phyloP scores from a whole-genome alignment of 768 basidiomycete species.

The Suillus fuscotomentosus region DNA sequence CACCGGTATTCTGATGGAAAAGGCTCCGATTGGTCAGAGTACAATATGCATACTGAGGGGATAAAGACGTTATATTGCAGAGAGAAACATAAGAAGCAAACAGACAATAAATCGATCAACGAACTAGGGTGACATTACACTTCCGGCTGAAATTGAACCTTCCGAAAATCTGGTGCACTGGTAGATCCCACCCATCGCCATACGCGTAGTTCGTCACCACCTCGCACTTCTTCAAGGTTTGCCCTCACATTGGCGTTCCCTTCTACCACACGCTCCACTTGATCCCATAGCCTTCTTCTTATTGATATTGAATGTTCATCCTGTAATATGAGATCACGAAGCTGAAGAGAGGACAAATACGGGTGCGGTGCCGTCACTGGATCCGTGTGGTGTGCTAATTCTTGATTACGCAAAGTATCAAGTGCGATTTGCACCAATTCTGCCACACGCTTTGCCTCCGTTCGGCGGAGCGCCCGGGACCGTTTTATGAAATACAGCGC shows the following conservation, averaged over 20 bases:
- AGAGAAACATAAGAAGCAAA: background rate
- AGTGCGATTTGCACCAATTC: conserved; percentile 78
- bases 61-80: background rate
- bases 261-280: conserved; percentile 84
- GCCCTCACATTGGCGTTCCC: conserved; percentile 88
- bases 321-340: conserved; percentile 83
- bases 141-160: conserved; percentile 25
- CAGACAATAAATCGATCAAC: conserved; percentile 1
- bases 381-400: conserved; percentile 78
- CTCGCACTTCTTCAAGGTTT: conserved; percentile 77
- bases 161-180: conserved; percentile 32
- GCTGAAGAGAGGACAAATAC: conserved; percentile 81
- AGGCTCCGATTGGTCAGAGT: background rate
- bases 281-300: conserved; percentile 72
- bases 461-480: conserved; percentile 45
- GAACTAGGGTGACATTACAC: background rate
- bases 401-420: conserved; percentile 79
- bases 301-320: conserved; percentile 72
- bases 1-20: background rate
- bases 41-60: background rate
- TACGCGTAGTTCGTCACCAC: conserved; percentile 86
- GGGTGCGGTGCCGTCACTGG: conserved; percentile 72
- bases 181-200: conserved; percentile 87
- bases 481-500: conserved; percentile 21
- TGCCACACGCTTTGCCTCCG: conserved; percentile 64